Evolutionary conservation across 2,329 filamentous ascomycete genomes (phyloP).

Genomic region (Colletotrichum spinosum): DNA sequence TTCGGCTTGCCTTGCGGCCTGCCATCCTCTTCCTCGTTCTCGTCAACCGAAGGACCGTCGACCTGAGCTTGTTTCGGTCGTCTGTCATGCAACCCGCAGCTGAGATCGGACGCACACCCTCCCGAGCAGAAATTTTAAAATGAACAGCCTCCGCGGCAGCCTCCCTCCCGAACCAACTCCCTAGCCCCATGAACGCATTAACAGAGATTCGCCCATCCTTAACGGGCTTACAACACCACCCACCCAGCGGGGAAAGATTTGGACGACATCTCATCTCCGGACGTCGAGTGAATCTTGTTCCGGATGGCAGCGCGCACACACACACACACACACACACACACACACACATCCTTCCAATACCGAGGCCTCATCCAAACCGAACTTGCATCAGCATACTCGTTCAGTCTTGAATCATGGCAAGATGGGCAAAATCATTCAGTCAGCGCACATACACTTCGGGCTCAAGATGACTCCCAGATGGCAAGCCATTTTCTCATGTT

Average conservation of each 20-base stretch:
- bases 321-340: background rate
- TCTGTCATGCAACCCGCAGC: slow-evolving; percentile 19
- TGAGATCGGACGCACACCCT: slow-evolving; percentile 32
- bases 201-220: slow-evolving; percentile 1
- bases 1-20: too few species aligned
- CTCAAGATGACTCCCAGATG: background rate
- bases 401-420: too few species aligned
- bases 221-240: background rate
- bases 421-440: background rate
- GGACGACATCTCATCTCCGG: slow-evolving; percentile 30
- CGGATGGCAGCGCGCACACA: slow-evolving; percentile 6
- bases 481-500: background rate
- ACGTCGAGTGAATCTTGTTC: slow-evolving; percentile 29
- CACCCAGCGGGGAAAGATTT: background rate
- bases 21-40: too few species aligned
- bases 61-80: slow-evolving; percentile 31
- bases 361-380: too few species aligned
- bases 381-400: too few species aligned
- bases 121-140: slow-evolving; percentile 18
- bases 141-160: background rate
- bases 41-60: too few species aligned
- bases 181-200: slow-evolving; percentile 11
- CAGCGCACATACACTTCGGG: background rate
- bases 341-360: background rate
- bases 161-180: background rate